These are phyloP conservation scores for Pseudodiploospora longispora DNA, from an alignment of 2,329 filamentous ascomycete species.

Conservation along the genomic window DNA sequence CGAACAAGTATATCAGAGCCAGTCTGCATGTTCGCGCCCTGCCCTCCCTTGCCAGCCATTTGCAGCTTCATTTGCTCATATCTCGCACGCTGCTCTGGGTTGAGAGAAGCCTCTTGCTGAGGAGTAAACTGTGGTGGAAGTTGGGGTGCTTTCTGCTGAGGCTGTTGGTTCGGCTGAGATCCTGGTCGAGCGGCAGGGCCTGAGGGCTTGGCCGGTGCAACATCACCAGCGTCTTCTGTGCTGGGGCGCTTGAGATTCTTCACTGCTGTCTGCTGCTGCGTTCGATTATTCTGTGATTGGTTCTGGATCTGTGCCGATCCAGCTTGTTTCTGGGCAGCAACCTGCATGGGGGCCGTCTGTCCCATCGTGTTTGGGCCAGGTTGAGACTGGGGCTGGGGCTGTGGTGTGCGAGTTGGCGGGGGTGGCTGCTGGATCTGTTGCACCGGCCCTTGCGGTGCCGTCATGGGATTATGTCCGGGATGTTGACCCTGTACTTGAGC, in stretches of 20 bases:
- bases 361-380: constrained; percentile 34
- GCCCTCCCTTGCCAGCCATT: constrained; percentile 15
- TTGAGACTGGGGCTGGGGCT: constrained; percentile 30
- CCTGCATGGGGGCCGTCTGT: constrained; percentile 27
- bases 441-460: constrained; percentile 41
- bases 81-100: constrained; percentile 36
- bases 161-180: constrained; percentile 16
- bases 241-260: constrained; percentile 46
- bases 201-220: constrained; percentile 12
- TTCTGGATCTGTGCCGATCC: constrained; percentile 13
- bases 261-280: constrained; percentile 21
- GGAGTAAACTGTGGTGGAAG: constrained; percentile 17
- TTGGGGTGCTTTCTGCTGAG: constrained; percentile 11
- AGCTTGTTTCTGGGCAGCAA: constrained; percentile 21
- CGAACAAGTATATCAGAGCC: constrained; percentile 15
- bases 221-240: constrained; percentile 35
- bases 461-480: constrained; percentile 30
- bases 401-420: constrained; percentile 32
- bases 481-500: constrained; percentile 24
- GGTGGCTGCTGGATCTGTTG: constrained; percentile 49
- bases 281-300: constrained; percentile 17
- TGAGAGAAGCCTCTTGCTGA: constrained; percentile 30
- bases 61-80: constrained; percentile 32
- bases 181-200: constrained; percentile 13
- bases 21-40: constrained; percentile 10